These are phyloP conservation scores for Dendrobium nobile DNA, from an alignment of 106 monocot genomes.

Conservation along the genomic window DNA sequence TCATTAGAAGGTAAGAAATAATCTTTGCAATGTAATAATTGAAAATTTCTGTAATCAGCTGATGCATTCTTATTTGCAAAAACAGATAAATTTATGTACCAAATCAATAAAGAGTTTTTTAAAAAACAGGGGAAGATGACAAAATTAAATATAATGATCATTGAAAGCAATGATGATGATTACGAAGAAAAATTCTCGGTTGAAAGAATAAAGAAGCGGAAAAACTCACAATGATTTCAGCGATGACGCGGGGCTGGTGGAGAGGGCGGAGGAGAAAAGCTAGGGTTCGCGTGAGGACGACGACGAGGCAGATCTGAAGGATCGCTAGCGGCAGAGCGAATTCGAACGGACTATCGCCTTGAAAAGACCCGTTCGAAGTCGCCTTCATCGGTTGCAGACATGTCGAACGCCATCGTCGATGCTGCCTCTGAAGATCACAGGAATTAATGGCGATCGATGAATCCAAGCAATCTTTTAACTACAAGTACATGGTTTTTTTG, in stretches of 20 bases:
- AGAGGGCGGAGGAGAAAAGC: constrained; percentile 29
- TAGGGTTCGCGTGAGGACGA: constrained; percentile 22
- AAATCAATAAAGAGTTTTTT: background rate
- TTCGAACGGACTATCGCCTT: constrained; percentile 26
- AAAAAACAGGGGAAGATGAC: background rate
- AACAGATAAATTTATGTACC: no score
- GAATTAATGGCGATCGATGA: no score
- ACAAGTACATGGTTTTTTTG: no score
- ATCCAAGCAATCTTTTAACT: no score
- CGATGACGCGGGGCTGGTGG: constrained; percentile 35
- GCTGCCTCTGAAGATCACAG: background rate
- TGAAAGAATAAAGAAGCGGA: background rate
- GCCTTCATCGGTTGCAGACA: constrained; percentile 31
- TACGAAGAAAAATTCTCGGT: no score
- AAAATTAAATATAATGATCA: no score
- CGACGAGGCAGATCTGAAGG: constrained; percentile 27
- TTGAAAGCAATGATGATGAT: no score
- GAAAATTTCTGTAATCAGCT: background rate
- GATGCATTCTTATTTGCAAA: background rate
- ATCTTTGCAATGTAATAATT: background rate
- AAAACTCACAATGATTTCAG: constrained; percentile 31
- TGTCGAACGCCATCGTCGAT: background rate
- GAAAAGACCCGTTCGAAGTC: constrained; percentile 25
- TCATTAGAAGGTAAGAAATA: background rate
- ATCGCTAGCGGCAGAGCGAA: constrained; percentile 26